Evolutionary conservation across 2,329 filamentous ascomycete genomes (phyloP).

Genomic region (Coccinonectria pachysandricola): DNA sequence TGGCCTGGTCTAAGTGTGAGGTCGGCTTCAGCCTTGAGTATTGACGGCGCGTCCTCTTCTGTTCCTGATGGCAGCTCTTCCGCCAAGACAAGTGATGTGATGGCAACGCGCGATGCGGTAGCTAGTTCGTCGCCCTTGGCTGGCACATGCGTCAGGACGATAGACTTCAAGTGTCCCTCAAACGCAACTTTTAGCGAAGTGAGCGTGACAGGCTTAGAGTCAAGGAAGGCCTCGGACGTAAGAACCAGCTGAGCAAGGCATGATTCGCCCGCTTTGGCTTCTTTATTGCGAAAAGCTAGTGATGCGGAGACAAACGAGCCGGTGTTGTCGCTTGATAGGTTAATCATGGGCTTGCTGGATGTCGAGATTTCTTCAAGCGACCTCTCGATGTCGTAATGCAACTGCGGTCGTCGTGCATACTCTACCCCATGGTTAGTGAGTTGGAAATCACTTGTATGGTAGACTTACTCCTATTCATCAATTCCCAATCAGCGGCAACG

Average conservation of each 20-base stretch:
- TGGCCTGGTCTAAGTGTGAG: slow-evolving; percentile 58
- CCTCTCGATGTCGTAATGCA: slow-evolving; percentile 51
- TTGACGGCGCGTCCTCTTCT: slow-evolving; percentile 20
- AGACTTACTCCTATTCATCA: slow-evolving; percentile 46
- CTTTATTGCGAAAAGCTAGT: slow-evolving; percentile 47
- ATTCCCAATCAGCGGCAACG: slow-evolving; percentile 54
- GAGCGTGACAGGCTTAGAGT: slow-evolving; percentile 41
- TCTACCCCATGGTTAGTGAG: slow-evolving; percentile 24
- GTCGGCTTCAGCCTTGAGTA: slow-evolving; percentile 47
- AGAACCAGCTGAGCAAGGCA: slow-evolving; percentile 49
- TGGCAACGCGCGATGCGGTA: slow-evolving; percentile 8
- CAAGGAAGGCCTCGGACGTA: slow-evolving; percentile 43
- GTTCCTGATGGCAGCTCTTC: slow-evolving; percentile 20
- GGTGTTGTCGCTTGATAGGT: slow-evolving; percentile 39
- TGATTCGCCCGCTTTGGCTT: slow-evolving; percentile 51
- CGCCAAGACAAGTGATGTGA: slow-evolving; percentile 20
- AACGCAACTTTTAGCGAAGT: slow-evolving; percentile 44
- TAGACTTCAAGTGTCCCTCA: slow-evolving; percentile 45
- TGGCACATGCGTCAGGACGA: slow-evolving; percentile 37
- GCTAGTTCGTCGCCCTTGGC: slow-evolving; percentile 4
- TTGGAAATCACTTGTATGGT: neutral
- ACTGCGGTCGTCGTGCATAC: slow-evolving; percentile 43
- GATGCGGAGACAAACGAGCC: slow-evolving; percentile 44
- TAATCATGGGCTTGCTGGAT: slow-evolving; percentile 37
- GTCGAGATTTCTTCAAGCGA: slow-evolving; percentile 41